Evolutionary conservation across 768 basidiomycete species (phyloP), one percentile per base, ranked within the genome.

Genomic region (Mycena metata): DNA sequence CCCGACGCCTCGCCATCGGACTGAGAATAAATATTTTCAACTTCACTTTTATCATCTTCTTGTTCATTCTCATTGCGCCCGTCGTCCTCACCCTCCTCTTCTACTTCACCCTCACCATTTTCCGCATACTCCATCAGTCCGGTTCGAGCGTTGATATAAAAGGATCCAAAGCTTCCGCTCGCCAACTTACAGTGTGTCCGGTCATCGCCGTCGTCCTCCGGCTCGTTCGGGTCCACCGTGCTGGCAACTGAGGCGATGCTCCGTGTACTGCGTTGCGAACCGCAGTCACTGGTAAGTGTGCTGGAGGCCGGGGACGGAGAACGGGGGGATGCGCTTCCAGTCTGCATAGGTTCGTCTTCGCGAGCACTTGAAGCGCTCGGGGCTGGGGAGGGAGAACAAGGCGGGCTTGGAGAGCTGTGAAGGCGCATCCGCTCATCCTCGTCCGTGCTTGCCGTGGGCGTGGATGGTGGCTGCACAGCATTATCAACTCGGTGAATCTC

Each of bases 171-270:
- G 16, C 43, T 46, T 13, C 58, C 43, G n/a, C 58, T 47, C 0
- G 45, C 33, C 3, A 5, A 30, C 7, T 16, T 16, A 7, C n/a
- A 15, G 16, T 47, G 43, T 5, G 30, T n/a, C 30, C 30, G 17
- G 17, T 59, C 58, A 7, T n/a, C 45, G 12, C 58, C 58, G 12
- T 59, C 58, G 17, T 59, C 23, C 19, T 47, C 45, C 2, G 58
- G 58, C n/a, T 59, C 58, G 30, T 59, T 59, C 11, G 58, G 58
- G 19, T 59, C 58, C 2, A 33, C 21, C 10, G 19, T 11, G 11
- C 45, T 47, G 45, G 46, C 26, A n/a, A 57, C 19, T 8, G 39
- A 42, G 6, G 19, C 56, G 2, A 16, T 33, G 24, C n/a, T 21
- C 3, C 12, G 4, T 6, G 51, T 26, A 17, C 9, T 10, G 51